phyloP scores from a whole-genome alignment of 2,329 filamentous ascomycete species.

The Ophiostoma quercus region DNA sequence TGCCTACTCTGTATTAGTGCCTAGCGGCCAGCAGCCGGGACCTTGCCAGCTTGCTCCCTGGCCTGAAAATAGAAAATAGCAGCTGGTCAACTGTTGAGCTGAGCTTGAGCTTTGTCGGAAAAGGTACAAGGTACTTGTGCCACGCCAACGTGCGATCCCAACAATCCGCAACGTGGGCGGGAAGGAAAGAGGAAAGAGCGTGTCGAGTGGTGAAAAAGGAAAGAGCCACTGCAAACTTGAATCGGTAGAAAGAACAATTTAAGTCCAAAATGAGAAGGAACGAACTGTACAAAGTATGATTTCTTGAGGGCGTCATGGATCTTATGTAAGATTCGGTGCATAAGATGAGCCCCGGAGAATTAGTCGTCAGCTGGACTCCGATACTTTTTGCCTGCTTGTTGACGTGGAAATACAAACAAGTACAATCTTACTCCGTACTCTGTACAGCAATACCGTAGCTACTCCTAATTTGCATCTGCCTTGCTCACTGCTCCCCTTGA shows the following conservation, averaged over 20 bases:
- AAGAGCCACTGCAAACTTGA: neutral
- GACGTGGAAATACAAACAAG: neutral
- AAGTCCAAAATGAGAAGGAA: neutral
- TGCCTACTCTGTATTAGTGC: neutral
- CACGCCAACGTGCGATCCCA: neutral
- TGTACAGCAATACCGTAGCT: neutral
- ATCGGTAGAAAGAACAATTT: neutral
- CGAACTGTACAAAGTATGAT: no score
- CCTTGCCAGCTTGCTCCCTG: neutral
- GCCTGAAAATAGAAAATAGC: no score
- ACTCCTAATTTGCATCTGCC: neutral
- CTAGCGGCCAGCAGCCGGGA: neutral
- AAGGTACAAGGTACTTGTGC: conserved; percentile 8
- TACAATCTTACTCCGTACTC: neutral
- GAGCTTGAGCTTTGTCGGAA: neutral
- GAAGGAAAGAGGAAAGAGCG: neutral
- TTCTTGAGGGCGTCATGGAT: neutral
- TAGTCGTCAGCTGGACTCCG: neutral
- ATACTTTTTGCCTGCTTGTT: neutral
- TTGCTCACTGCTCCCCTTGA: neutral
- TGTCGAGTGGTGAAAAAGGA: neutral
- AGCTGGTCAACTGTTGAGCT: conserved; percentile 3
- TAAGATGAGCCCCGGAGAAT: neutral
- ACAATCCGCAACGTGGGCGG: conserved; percentile 11
- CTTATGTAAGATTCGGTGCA: neutral